Conservation (phyloP, 257 asterid species). For the Solanum lignicaule region DNA sequence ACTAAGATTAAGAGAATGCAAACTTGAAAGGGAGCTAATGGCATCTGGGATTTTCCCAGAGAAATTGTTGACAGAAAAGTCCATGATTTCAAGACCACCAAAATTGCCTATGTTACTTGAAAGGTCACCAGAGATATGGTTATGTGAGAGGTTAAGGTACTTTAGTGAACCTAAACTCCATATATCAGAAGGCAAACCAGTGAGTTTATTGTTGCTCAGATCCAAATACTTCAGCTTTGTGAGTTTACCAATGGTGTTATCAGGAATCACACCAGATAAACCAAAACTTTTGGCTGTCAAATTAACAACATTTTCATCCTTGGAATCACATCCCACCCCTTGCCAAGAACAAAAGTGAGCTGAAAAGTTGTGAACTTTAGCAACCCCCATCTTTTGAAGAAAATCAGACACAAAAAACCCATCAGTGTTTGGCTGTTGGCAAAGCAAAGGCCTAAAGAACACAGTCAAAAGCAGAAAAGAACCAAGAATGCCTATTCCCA, state of each 20-base stretch:
- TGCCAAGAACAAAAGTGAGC: constrained; percentile 65
- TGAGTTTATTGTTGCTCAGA: constrained; percentile 71
- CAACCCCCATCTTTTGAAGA: constrained; percentile 41
- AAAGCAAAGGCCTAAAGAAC: constrained; percentile 24
- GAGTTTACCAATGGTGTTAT: constrained; percentile 76
- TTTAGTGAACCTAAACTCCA: constrained; percentile 79
- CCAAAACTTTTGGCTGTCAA: constrained; percentile 50
- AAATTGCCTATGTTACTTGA: constrained; percentile 76
- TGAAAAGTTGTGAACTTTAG: constrained; percentile 28
- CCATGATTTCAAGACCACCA: constrained; percentile 58
- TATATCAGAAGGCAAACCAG: constrained; percentile 72
- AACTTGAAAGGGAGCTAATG: constrained; percentile 46
- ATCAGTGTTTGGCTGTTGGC: constrained; percentile 55
- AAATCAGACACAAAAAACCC: constrained; percentile 51
- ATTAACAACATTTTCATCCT: constrained; percentile 38
- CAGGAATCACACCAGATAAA: constrained; percentile 74
- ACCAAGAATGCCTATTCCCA: constrained; percentile 43
- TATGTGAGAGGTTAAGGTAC: constrained; percentile 59
- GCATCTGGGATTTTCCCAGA: constrained; percentile 74
- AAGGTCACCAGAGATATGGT: constrained; percentile 41
- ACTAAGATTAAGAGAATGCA: constrained; percentile 51
- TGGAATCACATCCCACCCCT: constrained; percentile 61
- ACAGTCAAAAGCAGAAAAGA: constrained; percentile 34
- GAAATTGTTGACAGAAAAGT: constrained; percentile 71
- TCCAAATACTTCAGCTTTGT: constrained; percentile 55